Percentiles rank a stretch among this genome's conserved stretches.
Evolutionary conservation across 345 rosid genomes (phyloP).

Genomic region (Euphorbia pulcherrima): DNA sequence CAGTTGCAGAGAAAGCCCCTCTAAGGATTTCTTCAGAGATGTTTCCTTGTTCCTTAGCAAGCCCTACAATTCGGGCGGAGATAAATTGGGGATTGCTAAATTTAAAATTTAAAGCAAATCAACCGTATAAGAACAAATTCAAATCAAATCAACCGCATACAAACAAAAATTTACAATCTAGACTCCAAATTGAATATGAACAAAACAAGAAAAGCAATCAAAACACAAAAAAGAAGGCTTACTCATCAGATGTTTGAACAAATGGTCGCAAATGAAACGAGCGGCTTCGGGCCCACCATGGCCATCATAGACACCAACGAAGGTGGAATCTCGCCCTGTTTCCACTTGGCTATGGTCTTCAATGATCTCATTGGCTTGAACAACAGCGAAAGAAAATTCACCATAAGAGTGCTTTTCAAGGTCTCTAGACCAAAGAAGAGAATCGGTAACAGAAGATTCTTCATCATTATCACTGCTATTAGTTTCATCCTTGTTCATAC

Average conservation of each 20-base stretch:
- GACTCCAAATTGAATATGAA: background rate
- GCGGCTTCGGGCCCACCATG: conserved; percentile 98
- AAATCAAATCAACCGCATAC: background rate
- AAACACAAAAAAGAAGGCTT: conserved; percentile 15
- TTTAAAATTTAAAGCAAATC: too few species aligned
- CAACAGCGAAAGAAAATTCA: conserved; percentile 78
- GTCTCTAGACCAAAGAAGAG: conserved; percentile 75
- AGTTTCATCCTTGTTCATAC: conserved; percentile 81
- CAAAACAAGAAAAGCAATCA: background rate
- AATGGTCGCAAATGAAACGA: conserved; percentile 69
- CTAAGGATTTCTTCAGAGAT: conserved; percentile 70
- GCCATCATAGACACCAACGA: conserved; percentile 88
- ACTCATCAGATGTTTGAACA: conserved; percentile 73
- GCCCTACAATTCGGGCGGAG: conserved; percentile 37
- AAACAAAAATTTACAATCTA: background rate
- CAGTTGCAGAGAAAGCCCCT: conserved; percentile 71
- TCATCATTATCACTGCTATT: conserved; percentile 20
- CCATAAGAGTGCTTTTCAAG: conserved; percentile 73
- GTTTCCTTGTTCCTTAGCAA: conserved; percentile 50
- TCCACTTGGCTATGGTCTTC: conserved; percentile 95
- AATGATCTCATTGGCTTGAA: conserved; percentile 77
- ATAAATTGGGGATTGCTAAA: background rate
- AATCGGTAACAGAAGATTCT: conserved; percentile 34
- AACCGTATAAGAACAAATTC: background rate
- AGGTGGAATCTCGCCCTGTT: conserved; percentile 55